Evolutionary conservation across 768 basidiomycete genomes (phyloP), one percentile per base, ranked within the genome.

Genomic region (Lactifluus piperatus): DNA sequence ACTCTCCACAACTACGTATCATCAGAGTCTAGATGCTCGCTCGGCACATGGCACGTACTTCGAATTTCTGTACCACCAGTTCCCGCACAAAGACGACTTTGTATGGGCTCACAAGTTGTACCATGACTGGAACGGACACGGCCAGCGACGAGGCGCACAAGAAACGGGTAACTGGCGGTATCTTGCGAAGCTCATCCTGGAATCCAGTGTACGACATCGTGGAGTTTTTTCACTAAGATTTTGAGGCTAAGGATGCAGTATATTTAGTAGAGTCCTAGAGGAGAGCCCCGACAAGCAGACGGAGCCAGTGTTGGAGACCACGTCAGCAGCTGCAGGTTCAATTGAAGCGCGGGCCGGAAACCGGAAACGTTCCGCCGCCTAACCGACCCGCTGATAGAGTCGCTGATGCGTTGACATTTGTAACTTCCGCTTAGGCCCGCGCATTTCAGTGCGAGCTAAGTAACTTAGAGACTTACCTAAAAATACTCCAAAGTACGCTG

Each of bases 141-240:
- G 72, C 81, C 3, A 88, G 67, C 2, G 82, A 80, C 1, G 88
- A 85, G 22, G 72, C 74, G 57, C 81, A 77, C 6, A 90, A 69
- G 56, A 84, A 82, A 32, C 91, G 82, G 5, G 91, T 92, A 37
- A 94, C 85, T 34, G 86, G 86, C 0, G 91, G 91, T 1, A 93
- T 88, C 74, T 90, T 91, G 65, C 77, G 81, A 53, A 92, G 71
- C 73, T 91, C 86, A 46, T 69, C 69, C 67, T 63, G 56, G 62
- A 73, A 68, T 16, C 59, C 65, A 5, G 69, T 51, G 46, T 65
- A 52, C 10, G 65, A 54, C 65, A 66, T 66, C 14, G 37, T 18
- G 11, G 18, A 20, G n/a, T n/a, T n/a, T n/a, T n/a, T n/a, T n/a
- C n/a, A 45, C 14, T 20, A n/a, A 14, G 22, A 22, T 2, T 18